Evolutionary conservation across 2,329 filamentous ascomycete genomes (phyloP), one percentile per base, ranked within the genome.

Genomic region (Penicillium sp.): DNA sequence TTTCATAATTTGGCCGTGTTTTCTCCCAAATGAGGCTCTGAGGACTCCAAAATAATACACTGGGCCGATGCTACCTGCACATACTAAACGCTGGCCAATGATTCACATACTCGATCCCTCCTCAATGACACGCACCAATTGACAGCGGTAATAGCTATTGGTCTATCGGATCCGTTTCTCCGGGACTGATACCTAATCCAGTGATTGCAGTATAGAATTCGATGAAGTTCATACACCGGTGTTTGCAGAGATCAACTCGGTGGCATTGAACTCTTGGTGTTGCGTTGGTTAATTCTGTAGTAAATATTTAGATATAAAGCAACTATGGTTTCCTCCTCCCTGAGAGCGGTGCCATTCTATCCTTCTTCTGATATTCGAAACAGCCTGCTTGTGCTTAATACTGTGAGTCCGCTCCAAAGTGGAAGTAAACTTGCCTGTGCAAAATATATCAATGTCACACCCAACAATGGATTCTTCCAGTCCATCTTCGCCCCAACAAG

Each of bases 21-120:
- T 51, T 4, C 11, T 34, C 15, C 15, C n/a, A 11, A 31, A 13
- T 55, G 53, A 55, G 53, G 47, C 53, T 55, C 47, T 10, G 13
- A 1, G 9, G 5, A 21, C 53, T 31, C 11, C 47, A 16, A 45
- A 36, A 51, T 23, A 52, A 40, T 9, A 45, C 25, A 39, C 38
- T 46, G 27, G 40, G 40, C 41, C 33, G 48, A 31, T 40, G 21
- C 27, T 29, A 45, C 27, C 27, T 45, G 48, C 48, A 52, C 41
- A 50, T 46, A 50, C 48, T 25, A 16, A 19, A 21, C 13, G 5
- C 27, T 39, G 31, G 27, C 48, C 53, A 52, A 52, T 56, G 3
- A 52, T 15, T n/a, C 13, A 13, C 5, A 2, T 5, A 16, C 13
- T 11, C 39, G 3, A 36, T 36, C 25, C 53, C 23, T 29, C 46